A percentile compares a stretch with the other conserved stretches of the same genome.
Evolutionary conservation across 2,329 filamentous ascomycete genomes (phyloP).

Genomic region (Colletotrichum camelliae): DNA sequence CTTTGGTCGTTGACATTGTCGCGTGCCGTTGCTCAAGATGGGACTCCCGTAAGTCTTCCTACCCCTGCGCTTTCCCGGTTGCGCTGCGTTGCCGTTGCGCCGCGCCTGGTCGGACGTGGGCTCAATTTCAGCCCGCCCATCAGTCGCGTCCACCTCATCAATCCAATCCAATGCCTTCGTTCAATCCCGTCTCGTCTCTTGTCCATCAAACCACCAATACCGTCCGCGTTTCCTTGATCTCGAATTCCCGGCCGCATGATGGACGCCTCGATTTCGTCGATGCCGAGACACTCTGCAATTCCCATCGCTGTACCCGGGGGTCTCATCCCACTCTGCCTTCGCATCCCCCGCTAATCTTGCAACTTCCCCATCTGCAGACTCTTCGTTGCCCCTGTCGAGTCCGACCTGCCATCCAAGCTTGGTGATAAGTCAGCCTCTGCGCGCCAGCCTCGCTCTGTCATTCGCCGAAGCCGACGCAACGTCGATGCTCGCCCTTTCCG

Average conservation of each 20-base stretch:
- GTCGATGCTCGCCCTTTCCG: slow-evolving; percentile 37
- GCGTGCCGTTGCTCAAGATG: slow-evolving; percentile 35
- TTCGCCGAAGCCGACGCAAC: slow-evolving; percentile 41
- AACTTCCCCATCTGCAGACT: slow-evolving; percentile 37
- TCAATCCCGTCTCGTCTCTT: neutral
- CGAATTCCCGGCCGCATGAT: neutral
- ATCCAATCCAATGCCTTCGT: neutral
- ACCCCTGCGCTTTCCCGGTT: neutral
- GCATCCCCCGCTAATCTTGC: slow-evolving; percentile 9
- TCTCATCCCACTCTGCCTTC: neutral
- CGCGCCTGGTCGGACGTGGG: slow-evolving; percentile 13
- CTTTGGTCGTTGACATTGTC: neutral
- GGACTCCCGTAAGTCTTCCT: slow-evolving; percentile 51
- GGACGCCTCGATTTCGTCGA: neutral
- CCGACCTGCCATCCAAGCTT: slow-evolving; percentile 43
- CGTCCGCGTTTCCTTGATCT: neutral
- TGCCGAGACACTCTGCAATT: slow-evolving; percentile 6
- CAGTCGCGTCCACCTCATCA: slow-evolving; percentile 12
- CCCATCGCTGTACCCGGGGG: slow-evolving; percentile 12
- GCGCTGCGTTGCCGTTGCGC: slow-evolving; percentile 12
- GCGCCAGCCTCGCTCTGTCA: slow-evolving; percentile 40
- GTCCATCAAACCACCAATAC: neutral
- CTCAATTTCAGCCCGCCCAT: slow-evolving; percentile 18
- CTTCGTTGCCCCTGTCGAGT: slow-evolving; percentile 51
- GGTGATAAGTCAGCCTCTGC: slow-evolving; percentile 28